Conservation (phyloP, 306 rosid species). For the Trifolium pratense region DNA sequence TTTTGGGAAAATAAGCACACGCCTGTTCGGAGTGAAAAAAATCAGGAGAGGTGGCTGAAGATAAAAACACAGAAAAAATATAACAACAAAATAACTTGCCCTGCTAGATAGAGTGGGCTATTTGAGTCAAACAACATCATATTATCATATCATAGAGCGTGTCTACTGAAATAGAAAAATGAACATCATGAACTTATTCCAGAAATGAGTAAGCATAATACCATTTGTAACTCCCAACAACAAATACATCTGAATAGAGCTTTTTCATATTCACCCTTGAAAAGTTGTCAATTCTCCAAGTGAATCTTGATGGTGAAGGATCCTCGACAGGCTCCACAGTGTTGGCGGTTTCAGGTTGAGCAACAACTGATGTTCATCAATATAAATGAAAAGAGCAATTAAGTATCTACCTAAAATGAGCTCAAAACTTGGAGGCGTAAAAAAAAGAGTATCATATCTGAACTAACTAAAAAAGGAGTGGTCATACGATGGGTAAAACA, state of each 20-base stretch:
- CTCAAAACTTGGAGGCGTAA: slow-evolving; percentile 1
- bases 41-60: slow-evolving; percentile 34
- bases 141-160: background rate
- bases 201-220: slow-evolving; percentile 39
- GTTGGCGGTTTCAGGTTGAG: slow-evolving; percentile 70
- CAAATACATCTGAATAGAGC: slow-evolving; percentile 74
- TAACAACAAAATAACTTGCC: background rate
- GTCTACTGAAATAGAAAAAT: slow-evolving; percentile 15
- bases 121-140: slow-evolving; percentile 4
- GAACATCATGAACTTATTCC: slow-evolving; percentile 9
- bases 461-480: slow-evolving; percentile 6
- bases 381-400: slow-evolving; percentile 36
- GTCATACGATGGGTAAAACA: background rate
- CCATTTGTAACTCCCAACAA: slow-evolving; percentile 89
- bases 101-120: slow-evolving; percentile 16
- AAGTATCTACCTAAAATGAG: slow-evolving; percentile 29
- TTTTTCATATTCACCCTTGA: slow-evolving; percentile 72
- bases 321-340: slow-evolving; percentile 79
- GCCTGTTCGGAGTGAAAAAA: slow-evolving; percentile 59
- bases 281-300: slow-evolving; percentile 86
- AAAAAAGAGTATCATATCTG: slow-evolving; percentile 2
- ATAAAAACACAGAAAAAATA: slow-evolving; percentile 7
- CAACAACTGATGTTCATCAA: slow-evolving; percentile 56
- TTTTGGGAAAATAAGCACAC: slow-evolving; percentile 86
- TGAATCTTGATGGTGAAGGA: slow-evolving; percentile 74